These are phyloP conservation scores for Hypoxylon lienhwacheense DNA, from an alignment of 495 filamentous ascomycete species.

Conservation along the genomic window DNA sequence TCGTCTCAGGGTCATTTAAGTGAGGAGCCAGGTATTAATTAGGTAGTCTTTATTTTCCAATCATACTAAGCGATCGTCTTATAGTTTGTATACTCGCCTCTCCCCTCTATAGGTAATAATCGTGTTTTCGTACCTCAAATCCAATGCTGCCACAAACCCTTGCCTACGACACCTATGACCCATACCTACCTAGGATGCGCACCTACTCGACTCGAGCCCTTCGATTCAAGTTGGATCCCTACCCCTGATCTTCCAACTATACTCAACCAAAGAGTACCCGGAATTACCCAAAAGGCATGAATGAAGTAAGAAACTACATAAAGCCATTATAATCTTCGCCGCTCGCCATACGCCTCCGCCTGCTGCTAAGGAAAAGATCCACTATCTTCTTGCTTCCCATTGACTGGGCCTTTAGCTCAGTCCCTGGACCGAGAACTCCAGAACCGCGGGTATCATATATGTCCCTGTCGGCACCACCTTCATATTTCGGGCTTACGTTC, in stretches of 20 bases:
- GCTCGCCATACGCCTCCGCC: conserved; percentile 49
- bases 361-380: conserved; percentile 60
- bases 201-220: background rate
- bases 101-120: background rate
- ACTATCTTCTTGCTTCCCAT: conserved; percentile 62
- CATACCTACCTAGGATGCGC: background rate
- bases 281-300: background rate
- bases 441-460: conserved; percentile 34
- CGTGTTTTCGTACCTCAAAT: background rate
- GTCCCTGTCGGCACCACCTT: conserved; percentile 22
- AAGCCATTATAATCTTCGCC: conserved; percentile 29
- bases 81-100: background rate
- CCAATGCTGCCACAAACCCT: background rate
- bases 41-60: conserved; percentile 5
- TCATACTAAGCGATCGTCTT: conserved; percentile 25
- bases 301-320: conserved; percentile 24
- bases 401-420: conserved; percentile 35
- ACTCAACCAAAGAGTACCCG: background rate
- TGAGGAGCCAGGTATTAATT: background rate
- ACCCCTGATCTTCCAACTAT: background rate
- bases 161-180: background rate
- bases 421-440: conserved; percentile 39
- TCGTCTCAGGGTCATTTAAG: background rate
- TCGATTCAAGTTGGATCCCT: background rate
- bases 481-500: conserved; percentile 28